Conservation (phyloP, 352 stramenopile species). For the Pythium grandisporangium region DNA sequence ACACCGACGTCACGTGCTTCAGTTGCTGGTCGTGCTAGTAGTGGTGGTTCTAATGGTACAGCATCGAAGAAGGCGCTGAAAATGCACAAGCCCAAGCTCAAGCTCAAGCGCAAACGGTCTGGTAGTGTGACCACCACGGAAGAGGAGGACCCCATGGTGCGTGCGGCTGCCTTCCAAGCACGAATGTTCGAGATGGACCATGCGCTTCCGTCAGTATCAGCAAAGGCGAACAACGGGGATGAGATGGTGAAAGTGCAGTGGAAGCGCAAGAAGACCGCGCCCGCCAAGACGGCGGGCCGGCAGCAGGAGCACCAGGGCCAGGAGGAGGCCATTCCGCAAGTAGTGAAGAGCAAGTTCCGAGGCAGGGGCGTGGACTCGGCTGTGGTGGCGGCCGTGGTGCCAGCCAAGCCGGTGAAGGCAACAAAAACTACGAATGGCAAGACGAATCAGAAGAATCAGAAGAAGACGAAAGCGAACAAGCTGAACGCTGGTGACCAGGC, state of each 20-base stretch:
- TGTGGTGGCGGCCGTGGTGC: neutral
- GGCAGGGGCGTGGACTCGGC: no score
- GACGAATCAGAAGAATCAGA: neutral
- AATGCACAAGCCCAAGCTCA: neutral
- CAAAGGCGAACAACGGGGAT: conserved; percentile 5
- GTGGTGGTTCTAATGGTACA: no score
- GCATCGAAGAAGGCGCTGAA: no score
- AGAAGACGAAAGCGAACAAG: neutral
- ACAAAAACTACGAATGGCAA: neutral
- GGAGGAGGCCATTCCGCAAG: neutral
- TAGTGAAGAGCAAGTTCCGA: no score
- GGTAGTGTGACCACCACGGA: conserved; percentile 7
- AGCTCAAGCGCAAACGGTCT: neutral
- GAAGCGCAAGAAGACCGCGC: conserved; percentile 20
- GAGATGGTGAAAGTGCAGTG: conserved; percentile 28
- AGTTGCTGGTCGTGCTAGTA: no score
- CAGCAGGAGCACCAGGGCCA: conserved; percentile 1
- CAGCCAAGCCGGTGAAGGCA: neutral
- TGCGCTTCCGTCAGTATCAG: conserved; percentile 1
- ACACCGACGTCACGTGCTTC: no score
- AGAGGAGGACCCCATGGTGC: conserved; percentile 23
- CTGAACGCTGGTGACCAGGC: neutral
- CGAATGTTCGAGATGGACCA: conserved; percentile 47
- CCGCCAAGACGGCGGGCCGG: neutral
- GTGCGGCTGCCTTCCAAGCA: conserved; percentile 35